A percentile compares a stretch with the other conserved stretches of the same genome.
These are phyloP conservation scores for Phaeosphaeriaceae sp. DNA, from an alignment of 2,329 filamentous ascomycete species.

Conservation along the genomic window DNA sequence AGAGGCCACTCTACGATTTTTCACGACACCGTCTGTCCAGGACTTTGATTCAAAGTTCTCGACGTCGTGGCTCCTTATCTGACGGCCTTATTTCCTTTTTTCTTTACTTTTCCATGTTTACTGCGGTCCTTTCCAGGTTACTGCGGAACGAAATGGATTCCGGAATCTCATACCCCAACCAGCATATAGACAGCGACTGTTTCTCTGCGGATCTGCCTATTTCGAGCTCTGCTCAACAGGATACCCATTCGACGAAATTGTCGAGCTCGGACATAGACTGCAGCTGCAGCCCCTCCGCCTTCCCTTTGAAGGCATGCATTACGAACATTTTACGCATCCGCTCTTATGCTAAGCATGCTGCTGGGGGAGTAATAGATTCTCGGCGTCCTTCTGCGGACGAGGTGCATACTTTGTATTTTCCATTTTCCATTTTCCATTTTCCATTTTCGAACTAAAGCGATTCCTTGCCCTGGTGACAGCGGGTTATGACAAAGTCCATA, in stretches of 20 bases:
- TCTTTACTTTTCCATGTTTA: conserved; percentile 23
- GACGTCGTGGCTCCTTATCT: conserved; percentile 25
- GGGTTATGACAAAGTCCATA: conserved; percentile 34
- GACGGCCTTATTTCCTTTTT: conserved; percentile 29
- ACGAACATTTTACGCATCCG: conserved; percentile 49
- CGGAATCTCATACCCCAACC: conserved; percentile 56
- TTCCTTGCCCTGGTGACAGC: conserved; percentile 47
- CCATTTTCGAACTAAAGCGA: conserved; percentile 46
- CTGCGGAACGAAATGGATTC: conserved; percentile 47
- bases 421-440: conserved; percentile 26
- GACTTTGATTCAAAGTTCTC: conserved; percentile 26
- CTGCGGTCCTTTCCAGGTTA: conserved; percentile 43
- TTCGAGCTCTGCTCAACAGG: conserved; percentile 49
- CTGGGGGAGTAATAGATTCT: conserved; percentile 51
- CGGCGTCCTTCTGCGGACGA: conserved; percentile 46
- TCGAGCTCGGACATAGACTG: conserved; percentile 48
- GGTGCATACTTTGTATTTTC: conserved; percentile 31
- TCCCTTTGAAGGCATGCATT: conserved; percentile 43
- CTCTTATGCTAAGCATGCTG: conserved; percentile 48
- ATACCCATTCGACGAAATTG: conserved; percentile 44
- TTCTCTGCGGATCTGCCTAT: conserved; percentile 51
- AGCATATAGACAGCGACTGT: conserved; percentile 60
- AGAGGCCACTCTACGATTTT: conserved; percentile 37
- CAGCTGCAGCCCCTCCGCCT: conserved; percentile 38
- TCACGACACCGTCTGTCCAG: conserved; percentile 38